Base-by-base conservation (phyloP, 1,139 yeast species). In the Magnusiomyces suaveolens region DNA sequence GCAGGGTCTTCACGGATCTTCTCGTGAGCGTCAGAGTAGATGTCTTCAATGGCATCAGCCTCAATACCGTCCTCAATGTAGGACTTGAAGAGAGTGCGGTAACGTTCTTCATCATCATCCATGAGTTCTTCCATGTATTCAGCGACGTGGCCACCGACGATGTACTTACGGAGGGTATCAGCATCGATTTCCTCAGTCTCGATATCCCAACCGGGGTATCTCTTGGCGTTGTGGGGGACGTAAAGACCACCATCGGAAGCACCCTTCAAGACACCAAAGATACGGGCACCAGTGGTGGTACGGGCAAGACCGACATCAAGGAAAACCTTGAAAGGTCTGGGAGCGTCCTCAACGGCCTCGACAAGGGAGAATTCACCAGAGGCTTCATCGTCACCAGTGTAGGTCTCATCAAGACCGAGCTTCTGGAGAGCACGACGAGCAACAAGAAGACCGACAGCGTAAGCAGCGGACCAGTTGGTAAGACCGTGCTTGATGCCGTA, bases 191-290 rank as follows among this genome's bases (percentile, higher is more conserved):
- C 98, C 81, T 90, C 96, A 70, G 86, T 74, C 82, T 92, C 99
- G 72, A 90, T 87, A 79, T 92, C 99, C 95, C 92, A 92, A 81
- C 98, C 99, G 78, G 99, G 99, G 96, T 90, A 92, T 86, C 98
- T 90, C 84, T 90, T 90, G 74, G 96, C 87, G 69, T 96, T 88
- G 90, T 92, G 99, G 68, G 99, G 99, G 74, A 92, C 82, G 90
- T 87, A 88, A 72, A 92, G 82, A 72, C 99, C 99, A 87, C 98
- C 99, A 76, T 92, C 99, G 63, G 97, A 90, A 74, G 98, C 98
- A 87, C 99, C 99, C 86, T 92, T 92, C 75, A 94, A 82, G 74
- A 90, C 97, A 87, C 97, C 99, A 72, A 92, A 92, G 75, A 92
- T 83, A 80, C 96, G 88, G 75, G 97, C 97, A 88, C 99, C 99